These are phyloP conservation scores for Elsinoe arachidis DNA, from an alignment of 2,329 filamentous ascomycete species.

Conservation along the genomic window DNA sequence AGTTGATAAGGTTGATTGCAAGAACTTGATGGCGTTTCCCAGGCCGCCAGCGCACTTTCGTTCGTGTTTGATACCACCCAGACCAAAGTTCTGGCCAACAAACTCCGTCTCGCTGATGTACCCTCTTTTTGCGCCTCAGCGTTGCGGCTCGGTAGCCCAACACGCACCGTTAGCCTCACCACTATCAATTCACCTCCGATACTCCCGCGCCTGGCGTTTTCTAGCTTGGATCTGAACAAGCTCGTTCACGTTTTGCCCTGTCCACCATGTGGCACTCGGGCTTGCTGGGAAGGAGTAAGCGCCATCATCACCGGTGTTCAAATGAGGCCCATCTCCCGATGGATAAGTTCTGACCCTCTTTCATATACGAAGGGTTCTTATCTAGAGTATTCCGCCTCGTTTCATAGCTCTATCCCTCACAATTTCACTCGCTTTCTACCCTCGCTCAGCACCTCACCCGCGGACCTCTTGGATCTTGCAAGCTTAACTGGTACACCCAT, in stretches of 20 bases:
- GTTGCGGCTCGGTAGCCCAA: slow-evolving; percentile 9
- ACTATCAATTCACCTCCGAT: slow-evolving; percentile 12
- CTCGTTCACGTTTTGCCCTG: slow-evolving; percentile 5
- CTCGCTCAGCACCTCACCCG: not conserved
- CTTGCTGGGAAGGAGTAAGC: slow-evolving; percentile 11
- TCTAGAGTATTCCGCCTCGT: not conserved
- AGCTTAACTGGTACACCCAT: not conserved
- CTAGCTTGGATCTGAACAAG: slow-evolving; percentile 6
- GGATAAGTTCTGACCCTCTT: not conserved
- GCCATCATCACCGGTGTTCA: slow-evolving; percentile 14
- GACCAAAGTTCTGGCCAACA: not conserved
- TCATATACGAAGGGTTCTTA: not conserved
- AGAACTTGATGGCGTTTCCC: slow-evolving; percentile 1
- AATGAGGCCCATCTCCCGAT: slow-evolving; percentile 1
- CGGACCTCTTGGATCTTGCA: not conserved
- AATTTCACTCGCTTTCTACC: not conserved
- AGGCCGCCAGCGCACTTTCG: slow-evolving; percentile 1
- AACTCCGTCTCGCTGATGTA: not conserved
- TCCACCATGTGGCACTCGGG: slow-evolving; percentile 6
- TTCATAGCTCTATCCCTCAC: not conserved
- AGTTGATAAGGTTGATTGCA: slow-evolving; percentile 4
- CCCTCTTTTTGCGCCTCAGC: slow-evolving; percentile 2
- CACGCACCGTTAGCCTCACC: slow-evolving; percentile 3
- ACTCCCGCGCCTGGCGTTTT: slow-evolving; percentile 10
- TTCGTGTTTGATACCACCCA: not conserved